These are phyloP conservation scores for Zymoseptoria pseudotritici DNA, from an alignment of 2,329 filamentous ascomycete genomes.

Conservation along the genomic window DNA sequence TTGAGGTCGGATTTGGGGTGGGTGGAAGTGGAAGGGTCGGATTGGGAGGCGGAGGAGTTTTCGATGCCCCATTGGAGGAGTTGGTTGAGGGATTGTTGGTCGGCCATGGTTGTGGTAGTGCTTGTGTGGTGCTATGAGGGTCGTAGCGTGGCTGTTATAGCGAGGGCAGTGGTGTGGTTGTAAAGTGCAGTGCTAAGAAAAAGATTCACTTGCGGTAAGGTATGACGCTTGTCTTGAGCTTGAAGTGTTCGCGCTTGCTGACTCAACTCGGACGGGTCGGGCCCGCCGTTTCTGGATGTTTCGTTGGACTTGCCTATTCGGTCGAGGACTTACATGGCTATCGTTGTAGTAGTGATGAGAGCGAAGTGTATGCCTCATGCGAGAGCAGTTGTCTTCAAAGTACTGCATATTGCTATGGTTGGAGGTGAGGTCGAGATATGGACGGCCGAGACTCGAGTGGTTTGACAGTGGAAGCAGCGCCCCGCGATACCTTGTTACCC, in stretches of 20 bases:
- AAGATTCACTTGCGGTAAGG: background rate
- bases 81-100: constrained; percentile 51
- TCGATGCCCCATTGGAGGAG: constrained; percentile 73
- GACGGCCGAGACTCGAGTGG: background rate
- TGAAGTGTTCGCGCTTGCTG: background rate
- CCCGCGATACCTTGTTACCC: background rate
- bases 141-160: too few species aligned
- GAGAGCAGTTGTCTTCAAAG: background rate
- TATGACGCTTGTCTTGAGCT: background rate
- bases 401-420: background rate
- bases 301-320: background rate
- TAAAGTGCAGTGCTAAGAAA: background rate
- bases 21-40: constrained; percentile 25
- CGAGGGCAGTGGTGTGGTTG: background rate
- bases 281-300: background rate
- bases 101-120: constrained; percentile 9
- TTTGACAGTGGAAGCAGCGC: background rate
- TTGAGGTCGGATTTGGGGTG: constrained; percentile 46
- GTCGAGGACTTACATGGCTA: background rate
- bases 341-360: too few species aligned
- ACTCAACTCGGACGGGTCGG: background rate
- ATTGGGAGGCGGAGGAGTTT: constrained; percentile 46
- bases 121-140: too few species aligned
- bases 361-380: background rate
- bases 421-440: background rate